These are phyloP conservation scores for Wickerhamomyces alni DNA, from an alignment of 805 yeast genomes.

Conservation along the genomic window DNA sequence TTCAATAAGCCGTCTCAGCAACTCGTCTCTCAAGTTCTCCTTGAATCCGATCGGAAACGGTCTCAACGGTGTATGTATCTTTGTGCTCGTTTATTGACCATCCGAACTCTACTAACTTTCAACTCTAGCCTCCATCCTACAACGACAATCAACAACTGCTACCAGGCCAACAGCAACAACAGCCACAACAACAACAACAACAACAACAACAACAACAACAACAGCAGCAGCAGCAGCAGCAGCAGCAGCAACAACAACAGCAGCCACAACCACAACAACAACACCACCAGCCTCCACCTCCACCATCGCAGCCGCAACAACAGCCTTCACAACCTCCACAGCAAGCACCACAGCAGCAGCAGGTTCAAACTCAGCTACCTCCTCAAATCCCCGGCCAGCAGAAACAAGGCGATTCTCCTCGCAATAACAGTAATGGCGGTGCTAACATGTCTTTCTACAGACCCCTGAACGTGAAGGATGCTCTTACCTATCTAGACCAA, in stretches of 20 bases:
- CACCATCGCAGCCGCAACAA: slow-evolving; percentile 4
- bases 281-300: slow-evolving; percentile 16
- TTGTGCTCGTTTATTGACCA: background rate
- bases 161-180: background rate
- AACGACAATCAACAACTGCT: slow-evolving; percentile 3
- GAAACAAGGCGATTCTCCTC: slow-evolving; percentile 1
- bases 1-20: slow-evolving; percentile 15
- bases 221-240: slow-evolving; percentile 10
- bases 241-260: slow-evolving; percentile 8
- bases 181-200: slow-evolving; percentile 5
- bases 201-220: slow-evolving; percentile 17
- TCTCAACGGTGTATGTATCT: slow-evolving; percentile 10
- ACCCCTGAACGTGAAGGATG: slow-evolving; percentile 94
- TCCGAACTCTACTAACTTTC: background rate
- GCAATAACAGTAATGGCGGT: slow-evolving; percentile 15
- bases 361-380: background rate
- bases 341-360: slow-evolving; percentile 8
- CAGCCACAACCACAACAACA: slow-evolving; percentile 18
- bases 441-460: slow-evolving; percentile 36
- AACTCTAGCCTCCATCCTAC: slow-evolving; percentile 10
- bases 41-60: slow-evolving; percentile 12
- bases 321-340: background rate
- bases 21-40: slow-evolving; percentile 13
- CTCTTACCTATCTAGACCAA: slow-evolving; percentile 89
- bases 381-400: slow-evolving; percentile 4